These are phyloP conservation scores for Aspergillus flavus DNA, from an alignment of 2,329 filamentous ascomycete species.

Conservation along the genomic window DNA sequence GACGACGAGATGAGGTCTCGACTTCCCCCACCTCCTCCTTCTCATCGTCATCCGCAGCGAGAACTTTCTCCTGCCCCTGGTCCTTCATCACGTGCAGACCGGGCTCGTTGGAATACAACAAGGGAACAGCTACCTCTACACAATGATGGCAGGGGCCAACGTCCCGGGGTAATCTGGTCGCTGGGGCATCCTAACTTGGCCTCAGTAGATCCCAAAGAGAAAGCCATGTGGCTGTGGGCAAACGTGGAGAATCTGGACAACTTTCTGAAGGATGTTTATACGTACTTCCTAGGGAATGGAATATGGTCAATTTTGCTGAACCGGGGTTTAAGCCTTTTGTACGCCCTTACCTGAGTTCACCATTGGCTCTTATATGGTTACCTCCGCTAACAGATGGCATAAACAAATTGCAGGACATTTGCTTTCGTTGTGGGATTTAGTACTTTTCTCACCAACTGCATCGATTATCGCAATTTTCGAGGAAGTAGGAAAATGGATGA, in stretches of 20 bases:
- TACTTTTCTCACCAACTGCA: slow-evolving; percentile 81
- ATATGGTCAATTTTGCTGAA: slow-evolving; percentile 81
- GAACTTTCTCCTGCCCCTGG: slow-evolving; percentile 35
- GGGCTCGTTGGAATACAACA: slow-evolving; percentile 55
- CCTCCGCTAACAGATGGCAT: background rate
- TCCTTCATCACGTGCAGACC: slow-evolving; percentile 46
- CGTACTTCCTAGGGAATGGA: slow-evolving; percentile 81
- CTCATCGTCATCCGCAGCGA: slow-evolving; percentile 27
- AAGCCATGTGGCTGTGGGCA: slow-evolving; percentile 89
- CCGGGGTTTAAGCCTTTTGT: slow-evolving; percentile 72
- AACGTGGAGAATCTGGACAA: slow-evolving; percentile 88
- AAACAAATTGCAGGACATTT: slow-evolving; percentile 65
- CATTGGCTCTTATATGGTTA: background rate
- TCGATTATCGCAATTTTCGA: slow-evolving; percentile 76
- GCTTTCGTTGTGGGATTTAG: slow-evolving; percentile 80
- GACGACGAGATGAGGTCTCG: slow-evolving; percentile 42
- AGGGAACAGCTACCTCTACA: slow-evolving; percentile 46
- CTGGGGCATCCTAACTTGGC: slow-evolving; percentile 38
- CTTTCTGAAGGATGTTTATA: slow-evolving; percentile 83
- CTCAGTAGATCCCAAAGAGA: slow-evolving; percentile 66
- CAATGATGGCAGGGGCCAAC: slow-evolving; percentile 19
- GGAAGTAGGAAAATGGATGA: slow-evolving; percentile 63
- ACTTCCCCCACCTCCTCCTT: slow-evolving; percentile 38
- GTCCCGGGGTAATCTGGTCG: slow-evolving; percentile 29
- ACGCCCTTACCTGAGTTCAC: slow-evolving; percentile 38